Percentiles rank a stretch among this genome's conserved stretches.
These are phyloP conservation scores for Gossypium gossypioides DNA, from an alignment of 441 rosid genomes.

Conservation along the genomic window DNA sequence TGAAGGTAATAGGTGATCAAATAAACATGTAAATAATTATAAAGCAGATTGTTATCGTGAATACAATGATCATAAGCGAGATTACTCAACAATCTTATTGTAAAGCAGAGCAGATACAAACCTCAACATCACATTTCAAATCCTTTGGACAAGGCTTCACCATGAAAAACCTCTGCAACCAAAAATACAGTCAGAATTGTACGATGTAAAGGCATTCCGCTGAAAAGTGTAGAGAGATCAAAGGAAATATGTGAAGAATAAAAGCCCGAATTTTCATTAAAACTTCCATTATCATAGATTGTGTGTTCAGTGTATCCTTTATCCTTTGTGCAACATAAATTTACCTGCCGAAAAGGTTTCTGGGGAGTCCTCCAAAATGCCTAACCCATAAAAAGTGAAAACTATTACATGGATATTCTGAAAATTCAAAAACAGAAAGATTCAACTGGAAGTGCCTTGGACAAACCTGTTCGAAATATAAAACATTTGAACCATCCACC, in stretches of 20 bases:
- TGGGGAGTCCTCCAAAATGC: conserved; percentile 92
- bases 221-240: background rate
- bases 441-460: background rate
- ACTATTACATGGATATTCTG: background rate
- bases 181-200: conserved; percentile 12
- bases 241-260: background rate
- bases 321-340: background rate
- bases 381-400: conserved; percentile 23
- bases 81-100: background rate
- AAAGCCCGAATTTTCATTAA: background rate
- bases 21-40: background rate
- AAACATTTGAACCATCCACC: conserved; percentile 83
- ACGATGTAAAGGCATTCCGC: background rate
- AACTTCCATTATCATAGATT: background rate
- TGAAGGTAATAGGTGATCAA: background rate
- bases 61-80: background rate
- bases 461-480: conserved; percentile 69
- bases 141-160: conserved; percentile 93
- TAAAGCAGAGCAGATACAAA: conserved; percentile 24
- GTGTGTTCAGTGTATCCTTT: background rate
- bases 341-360: conserved; percentile 89
- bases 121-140: conserved; percentile 90
- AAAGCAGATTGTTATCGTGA: background rate
- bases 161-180: conserved; percentile 69
- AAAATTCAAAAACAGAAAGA: background rate